phyloP scores from a whole-genome alignment of 305 asterid species.

The Fraxinus albicans region DNA sequence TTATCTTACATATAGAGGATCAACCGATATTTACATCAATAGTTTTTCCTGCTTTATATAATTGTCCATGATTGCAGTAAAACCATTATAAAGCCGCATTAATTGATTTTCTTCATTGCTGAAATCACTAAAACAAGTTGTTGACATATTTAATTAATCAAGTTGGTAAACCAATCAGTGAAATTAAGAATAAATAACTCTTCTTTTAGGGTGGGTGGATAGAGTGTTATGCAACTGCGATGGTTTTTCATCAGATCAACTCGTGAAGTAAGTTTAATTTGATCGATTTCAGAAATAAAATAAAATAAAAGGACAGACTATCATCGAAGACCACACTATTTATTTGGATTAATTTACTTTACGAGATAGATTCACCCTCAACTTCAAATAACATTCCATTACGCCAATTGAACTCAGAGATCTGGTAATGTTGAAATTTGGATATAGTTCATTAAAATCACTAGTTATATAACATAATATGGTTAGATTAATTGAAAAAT shows the following conservation, averaged over 20 bases:
- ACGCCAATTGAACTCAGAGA: not conserved
- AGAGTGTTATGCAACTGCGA: not conserved
- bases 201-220: too few relatives aligned
- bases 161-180: slow-evolving; percentile 40
- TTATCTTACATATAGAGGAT: too few relatives aligned
- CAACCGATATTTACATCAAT: too few relatives aligned
- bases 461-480: not conserved
- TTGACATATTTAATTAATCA: slow-evolving; percentile 23
- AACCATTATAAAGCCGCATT: not conserved
- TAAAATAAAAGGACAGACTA: too few relatives aligned
- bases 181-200: not conserved
- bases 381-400: not conserved
- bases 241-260: not conserved
- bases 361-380: not conserved
- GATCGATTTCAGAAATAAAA: not conserved
- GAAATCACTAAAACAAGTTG: slow-evolving; percentile 29
- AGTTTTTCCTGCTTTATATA: too few relatives aligned
- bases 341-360: too few relatives aligned
- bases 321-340: too few relatives aligned
- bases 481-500: slow-evolving; percentile 13
- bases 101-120: slow-evolving; percentile 4
- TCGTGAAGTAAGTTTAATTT: not conserved
- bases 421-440: not conserved
- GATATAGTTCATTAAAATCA: not conserved
- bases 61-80: not conserved